Conservation (phyloP, 2,329 filamentous ascomycete genomes). For the Pyrenochaeta sp. region DNA sequence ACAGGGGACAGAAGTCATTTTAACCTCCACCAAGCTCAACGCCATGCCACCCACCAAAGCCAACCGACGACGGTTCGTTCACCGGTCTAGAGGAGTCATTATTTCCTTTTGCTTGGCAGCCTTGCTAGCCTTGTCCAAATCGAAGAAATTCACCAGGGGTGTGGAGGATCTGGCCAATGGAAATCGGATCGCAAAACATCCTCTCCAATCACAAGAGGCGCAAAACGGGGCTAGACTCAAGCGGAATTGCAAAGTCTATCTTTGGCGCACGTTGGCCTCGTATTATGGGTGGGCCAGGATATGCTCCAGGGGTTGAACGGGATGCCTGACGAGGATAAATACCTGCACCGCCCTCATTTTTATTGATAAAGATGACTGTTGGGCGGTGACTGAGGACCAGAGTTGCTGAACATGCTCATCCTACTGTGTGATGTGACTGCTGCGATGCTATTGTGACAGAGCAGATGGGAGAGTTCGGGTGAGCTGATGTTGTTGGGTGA, state of each 20-base stretch:
- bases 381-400: slow-evolving; percentile 1
- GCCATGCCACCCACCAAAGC: slow-evolving; percentile 14
- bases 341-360: slow-evolving; percentile 15
- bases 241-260: slow-evolving; percentile 26
- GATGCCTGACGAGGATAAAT: slow-evolving; percentile 19
- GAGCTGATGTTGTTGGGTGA: background rate
- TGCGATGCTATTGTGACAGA: background rate
- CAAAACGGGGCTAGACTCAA: slow-evolving; percentile 16
- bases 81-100: slow-evolving; percentile 29
- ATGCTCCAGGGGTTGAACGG: slow-evolving; percentile 13
- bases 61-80: slow-evolving; percentile 18
- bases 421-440: background rate
- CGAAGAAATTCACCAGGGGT: slow-evolving; percentile 1
- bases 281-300: slow-evolving; percentile 7
- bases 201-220: slow-evolving; percentile 7
- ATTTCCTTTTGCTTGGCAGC: slow-evolving; percentile 24
- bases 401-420: background rate
- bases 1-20: slow-evolving; percentile 26
- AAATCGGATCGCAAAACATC: slow-evolving; percentile 10
- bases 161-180: slow-evolving; percentile 16
- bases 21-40: slow-evolving; percentile 25
- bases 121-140: slow-evolving; percentile 26
- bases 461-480: background rate
- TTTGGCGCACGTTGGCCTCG: slow-evolving; percentile 19
- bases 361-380: slow-evolving; percentile 17